Percentiles rank a stretch among this genome's conserved stretches.
Conservation (phyloP, 768 basidiomycete species). For the Pulveroboletus sp. region DNA sequence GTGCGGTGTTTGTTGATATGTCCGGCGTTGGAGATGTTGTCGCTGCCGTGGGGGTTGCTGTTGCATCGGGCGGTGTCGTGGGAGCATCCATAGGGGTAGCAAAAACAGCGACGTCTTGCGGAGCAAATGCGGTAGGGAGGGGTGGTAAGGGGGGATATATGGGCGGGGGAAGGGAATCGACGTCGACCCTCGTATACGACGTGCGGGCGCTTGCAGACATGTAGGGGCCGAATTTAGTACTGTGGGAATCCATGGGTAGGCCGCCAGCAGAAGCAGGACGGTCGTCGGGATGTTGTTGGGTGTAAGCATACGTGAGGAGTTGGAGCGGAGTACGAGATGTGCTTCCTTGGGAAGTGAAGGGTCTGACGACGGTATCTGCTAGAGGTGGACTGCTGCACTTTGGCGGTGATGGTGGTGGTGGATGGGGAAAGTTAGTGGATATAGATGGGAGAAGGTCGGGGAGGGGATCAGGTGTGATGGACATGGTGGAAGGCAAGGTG, state of each 20-base stretch:
- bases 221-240: slow-evolving; percentile 18
- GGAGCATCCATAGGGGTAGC: background rate
- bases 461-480: background rate
- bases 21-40: slow-evolving; percentile 5
- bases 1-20: slow-evolving; percentile 2
- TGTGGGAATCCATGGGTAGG: slow-evolving; percentile 4
- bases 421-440: background rate
- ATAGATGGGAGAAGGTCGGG: background rate
- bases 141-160: slow-evolving; percentile 26
- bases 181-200: slow-evolving; percentile 51
- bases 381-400: slow-evolving; percentile 18
- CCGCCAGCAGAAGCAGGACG: slow-evolving; percentile 20
- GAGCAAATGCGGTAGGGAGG: slow-evolving; percentile 11
- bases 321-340: slow-evolving; percentile 7
- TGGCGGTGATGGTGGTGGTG: slow-evolving; percentile 5
- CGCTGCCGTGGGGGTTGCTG: slow-evolving; percentile 4
- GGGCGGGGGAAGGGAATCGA: slow-evolving; percentile 24
- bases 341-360: slow-evolving; percentile 28
- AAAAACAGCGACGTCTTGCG: background rate
- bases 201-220: slow-evolving; percentile 48
- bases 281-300: slow-evolving; percentile 6
- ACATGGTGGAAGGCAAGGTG: background rate
- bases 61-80: background rate
- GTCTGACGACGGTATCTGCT: slow-evolving; percentile 26
- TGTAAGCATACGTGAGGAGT: slow-evolving; percentile 7